These are phyloP conservation scores for Lindgomyces ingoldianus DNA, from an alignment of 495 filamentous ascomycete species.

Conservation along the genomic window DNA sequence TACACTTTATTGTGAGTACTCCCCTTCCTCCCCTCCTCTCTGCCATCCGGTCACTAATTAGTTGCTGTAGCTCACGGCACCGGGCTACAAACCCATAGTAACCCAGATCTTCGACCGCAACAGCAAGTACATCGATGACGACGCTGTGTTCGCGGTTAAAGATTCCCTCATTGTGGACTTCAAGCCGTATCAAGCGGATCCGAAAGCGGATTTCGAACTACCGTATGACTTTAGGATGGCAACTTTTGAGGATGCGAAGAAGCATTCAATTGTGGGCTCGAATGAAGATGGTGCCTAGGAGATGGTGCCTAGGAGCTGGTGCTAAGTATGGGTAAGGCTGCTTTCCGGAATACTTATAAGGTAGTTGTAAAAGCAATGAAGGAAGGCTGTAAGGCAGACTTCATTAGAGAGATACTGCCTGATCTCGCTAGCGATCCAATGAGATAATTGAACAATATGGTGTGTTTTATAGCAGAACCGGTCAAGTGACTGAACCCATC, in stretches of 20 bases:
- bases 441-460: background rate
- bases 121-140: conserved; percentile 63
- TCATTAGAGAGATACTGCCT: background rate
- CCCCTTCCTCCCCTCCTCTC: no score
- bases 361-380: no score
- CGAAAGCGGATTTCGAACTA: conserved; percentile 69
- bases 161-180: conserved; percentile 71
- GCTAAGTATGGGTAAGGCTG: no score
- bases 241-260: conserved; percentile 39
- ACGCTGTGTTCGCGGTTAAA: conserved; percentile 78
- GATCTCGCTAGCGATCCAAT: no score
- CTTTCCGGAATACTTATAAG: no score
- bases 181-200: conserved; percentile 57
- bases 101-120: conserved; percentile 75
- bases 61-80: conserved; percentile 43
- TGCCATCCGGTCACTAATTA: background rate
- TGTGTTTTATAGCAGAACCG: background rate
- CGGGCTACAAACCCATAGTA: conserved; percentile 60
- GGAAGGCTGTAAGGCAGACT: background rate
- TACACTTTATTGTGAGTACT: conserved; percentile 76
- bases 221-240: conserved; percentile 59
- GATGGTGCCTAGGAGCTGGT: background rate
- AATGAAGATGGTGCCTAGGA: conserved; percentile 19
- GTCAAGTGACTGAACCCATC: no score
- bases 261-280: conserved; percentile 21